Percentiles rank a stretch among this genome's conserved stretches.
phyloP scores from a whole-genome alignment of 2,329 filamentous ascomycete species.

The Dactylellina parvicollis region DNA sequence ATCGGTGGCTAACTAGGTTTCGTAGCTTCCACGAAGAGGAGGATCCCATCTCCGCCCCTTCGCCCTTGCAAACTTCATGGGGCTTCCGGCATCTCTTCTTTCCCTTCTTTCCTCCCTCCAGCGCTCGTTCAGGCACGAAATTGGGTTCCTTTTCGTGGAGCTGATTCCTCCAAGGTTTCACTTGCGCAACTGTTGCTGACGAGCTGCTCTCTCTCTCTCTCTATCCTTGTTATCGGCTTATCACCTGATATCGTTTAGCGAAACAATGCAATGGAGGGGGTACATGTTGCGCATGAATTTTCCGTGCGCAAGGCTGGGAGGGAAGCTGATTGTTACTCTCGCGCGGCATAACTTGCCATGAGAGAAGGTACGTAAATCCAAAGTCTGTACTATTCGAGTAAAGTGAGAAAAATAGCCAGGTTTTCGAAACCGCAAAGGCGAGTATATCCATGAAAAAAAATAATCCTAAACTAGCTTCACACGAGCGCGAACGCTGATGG shows the following conservation, averaged over 20 bases:
- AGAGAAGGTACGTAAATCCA: too few species aligned
- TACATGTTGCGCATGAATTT: conserved; percentile 37
- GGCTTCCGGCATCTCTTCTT: conserved; percentile 20
- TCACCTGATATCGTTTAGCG: conserved; percentile 51
- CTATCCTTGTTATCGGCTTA: conserved; percentile 41
- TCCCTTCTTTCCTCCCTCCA: conserved; percentile 13
- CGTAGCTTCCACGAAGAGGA: conserved; percentile 11
- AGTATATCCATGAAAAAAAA: not conserved
- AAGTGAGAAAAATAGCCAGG: too few species aligned
- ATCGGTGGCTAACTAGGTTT: not conserved
- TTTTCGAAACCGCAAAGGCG: conserved; percentile 30
- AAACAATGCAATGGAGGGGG: conserved; percentile 29
- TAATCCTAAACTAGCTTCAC: not conserved
- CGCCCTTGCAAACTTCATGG: conserved; percentile 7
- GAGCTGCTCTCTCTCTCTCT: conserved; percentile 6
- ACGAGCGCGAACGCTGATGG: not conserved
- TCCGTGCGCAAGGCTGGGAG: conserved; percentile 44
- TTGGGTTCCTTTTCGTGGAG: conserved; percentile 2
- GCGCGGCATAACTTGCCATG: too few species aligned
- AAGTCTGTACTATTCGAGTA: too few species aligned
- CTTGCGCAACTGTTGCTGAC: not conserved
- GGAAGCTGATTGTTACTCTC: too few species aligned
- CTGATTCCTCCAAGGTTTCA: conserved; percentile 33
- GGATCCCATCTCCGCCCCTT: conserved; percentile 18
- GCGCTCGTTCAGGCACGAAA: conserved; percentile 5